Evolutionary conservation across 345 rosid species (phyloP), one percentile per base, ranked within the genome.

Genomic region (Linum lewisii): DNA sequence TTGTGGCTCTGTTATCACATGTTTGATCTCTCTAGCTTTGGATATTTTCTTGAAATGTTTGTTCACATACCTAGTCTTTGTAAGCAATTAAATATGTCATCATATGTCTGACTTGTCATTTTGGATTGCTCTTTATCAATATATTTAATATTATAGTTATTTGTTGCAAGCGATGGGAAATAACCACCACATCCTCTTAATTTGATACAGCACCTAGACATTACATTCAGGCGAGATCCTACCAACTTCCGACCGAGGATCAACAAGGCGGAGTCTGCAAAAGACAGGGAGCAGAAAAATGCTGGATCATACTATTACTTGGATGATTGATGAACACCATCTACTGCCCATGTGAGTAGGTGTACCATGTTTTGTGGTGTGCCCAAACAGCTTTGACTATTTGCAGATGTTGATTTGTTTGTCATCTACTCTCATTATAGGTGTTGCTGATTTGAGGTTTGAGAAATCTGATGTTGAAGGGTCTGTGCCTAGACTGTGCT

Each of bases 231-330:
- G 69, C 84, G 99, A 23, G 99, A 94, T 53, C 97, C 97, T 1
- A 90, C 95, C 1, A 94, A 94, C 67, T 90, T 34, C 74, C 82
- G 97, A 54, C 99, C 99, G 51, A 84, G 99, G 63, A 90, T 90
- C 74, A 94, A 94, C 77, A 94, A 94, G 64, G 32, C 87, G 71
- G 99, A 87, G 58, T 87, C 99, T 5, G 87, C 95, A 11, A 94
- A 94, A 75, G 99, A 94, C 73, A 75, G 99, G 73, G 97, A 94
- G 62, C 99, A 94, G 75, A 94, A 94, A 67, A 11, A 84, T 54
- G 99, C 99, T 22, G 97, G 96, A 51, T 90, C 97, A 51, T 94
- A 87, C 63, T 94, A 87, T 69, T 90, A 87, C 69, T 73, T 94
- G 70, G 99, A 94, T 54, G 96, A 90, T 62, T 89, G 64, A 71